Evolutionary conservation across 306 rosid genomes (phyloP).

Genomic region (Lupinus albus): DNA sequence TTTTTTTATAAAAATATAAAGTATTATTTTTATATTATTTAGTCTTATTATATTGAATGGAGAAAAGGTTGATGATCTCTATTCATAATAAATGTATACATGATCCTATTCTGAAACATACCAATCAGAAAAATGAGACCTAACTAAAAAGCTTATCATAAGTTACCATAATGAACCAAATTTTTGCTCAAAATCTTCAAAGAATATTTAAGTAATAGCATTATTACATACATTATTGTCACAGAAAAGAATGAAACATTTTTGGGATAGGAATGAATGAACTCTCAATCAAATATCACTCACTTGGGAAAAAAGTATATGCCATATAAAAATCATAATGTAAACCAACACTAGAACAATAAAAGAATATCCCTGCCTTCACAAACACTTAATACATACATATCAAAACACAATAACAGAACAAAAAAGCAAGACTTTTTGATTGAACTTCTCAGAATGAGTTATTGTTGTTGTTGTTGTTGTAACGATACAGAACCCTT

Average conservation of each 20-base stretch:
- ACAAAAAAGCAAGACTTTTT: background rate
- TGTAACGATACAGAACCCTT: conserved; percentile 51
- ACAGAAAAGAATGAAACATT: background rate
- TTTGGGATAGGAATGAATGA: conserved; percentile 20
- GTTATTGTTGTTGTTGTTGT: conserved; percentile 41
- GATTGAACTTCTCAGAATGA: conserved; percentile 21
- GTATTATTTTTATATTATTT: too few species aligned
- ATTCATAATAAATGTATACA: too few species aligned
- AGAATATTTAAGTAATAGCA: background rate
- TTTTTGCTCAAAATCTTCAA: too few species aligned
- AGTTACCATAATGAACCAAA: too few species aligned
- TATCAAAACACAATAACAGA: background rate
- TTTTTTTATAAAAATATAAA: too few species aligned
- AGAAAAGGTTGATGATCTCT: too few species aligned
- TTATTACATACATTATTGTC: conserved; percentile 9
- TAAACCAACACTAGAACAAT: conserved; percentile 27
- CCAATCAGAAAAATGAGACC: too few species aligned
- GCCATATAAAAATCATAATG: background rate
- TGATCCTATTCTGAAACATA: too few species aligned
- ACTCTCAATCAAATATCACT: conserved; percentile 16
- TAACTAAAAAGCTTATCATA: too few species aligned
- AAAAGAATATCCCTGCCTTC: conserved; percentile 32
- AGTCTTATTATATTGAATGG: too few species aligned
- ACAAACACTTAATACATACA: conserved; percentile 25
- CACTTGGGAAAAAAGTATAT: background rate